A percentile compares a stretch with the other conserved stretches of the same genome.
Evolutionary conservation across 2,329 filamentous ascomycete genomes (phyloP).

Genomic region (Cucurbitaria berberidis): DNA sequence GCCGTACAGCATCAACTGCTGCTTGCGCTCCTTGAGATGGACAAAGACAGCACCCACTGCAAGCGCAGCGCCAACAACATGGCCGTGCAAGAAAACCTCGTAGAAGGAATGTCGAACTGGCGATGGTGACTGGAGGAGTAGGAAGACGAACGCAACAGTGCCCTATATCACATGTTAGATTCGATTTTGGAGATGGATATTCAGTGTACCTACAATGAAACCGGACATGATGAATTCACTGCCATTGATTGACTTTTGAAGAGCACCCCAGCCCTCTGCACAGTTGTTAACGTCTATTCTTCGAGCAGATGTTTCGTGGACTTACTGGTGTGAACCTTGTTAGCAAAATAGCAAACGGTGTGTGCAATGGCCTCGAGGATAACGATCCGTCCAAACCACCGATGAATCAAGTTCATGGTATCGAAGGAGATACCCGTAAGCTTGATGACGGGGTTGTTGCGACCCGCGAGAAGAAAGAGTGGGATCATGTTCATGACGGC

Average conservation of each 20-base stretch:
- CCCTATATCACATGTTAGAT: conserved; percentile 61
- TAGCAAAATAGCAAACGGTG: conserved; percentile 64
- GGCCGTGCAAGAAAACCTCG: conserved; percentile 75
- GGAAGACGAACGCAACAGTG: conserved; percentile 65
- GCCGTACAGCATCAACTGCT: conserved; percentile 66
- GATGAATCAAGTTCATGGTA: conserved; percentile 80
- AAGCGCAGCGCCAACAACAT: conserved; percentile 68
- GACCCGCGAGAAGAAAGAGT: conserved; percentile 73
- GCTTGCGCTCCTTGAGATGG: conserved; percentile 62
- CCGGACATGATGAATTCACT: conserved; percentile 64
- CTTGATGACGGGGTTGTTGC: conserved; percentile 79
- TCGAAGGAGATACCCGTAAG: conserved; percentile 78
- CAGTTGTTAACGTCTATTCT: conserved; percentile 15
- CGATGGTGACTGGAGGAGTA: conserved; percentile 73
- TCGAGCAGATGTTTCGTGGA: neutral
- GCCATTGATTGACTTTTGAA: conserved; percentile 49
- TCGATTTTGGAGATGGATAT: conserved; percentile 64
- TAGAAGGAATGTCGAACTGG: conserved; percentile 79
- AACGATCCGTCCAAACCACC: conserved; percentile 80
- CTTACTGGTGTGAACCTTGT: conserved; percentile 50
- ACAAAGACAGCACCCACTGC: conserved; percentile 71
- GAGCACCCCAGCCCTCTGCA: conserved; percentile 58
- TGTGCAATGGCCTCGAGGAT: conserved; percentile 72
- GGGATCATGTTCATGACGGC: conserved; percentile 80
- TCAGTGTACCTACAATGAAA: conserved; percentile 62